Percentiles rank a stretch among this genome's conserved stretches.
These are phyloP conservation scores for Arabidopsis suecica DNA, from an alignment of 345 rosid species.

Conservation along the genomic window DNA sequence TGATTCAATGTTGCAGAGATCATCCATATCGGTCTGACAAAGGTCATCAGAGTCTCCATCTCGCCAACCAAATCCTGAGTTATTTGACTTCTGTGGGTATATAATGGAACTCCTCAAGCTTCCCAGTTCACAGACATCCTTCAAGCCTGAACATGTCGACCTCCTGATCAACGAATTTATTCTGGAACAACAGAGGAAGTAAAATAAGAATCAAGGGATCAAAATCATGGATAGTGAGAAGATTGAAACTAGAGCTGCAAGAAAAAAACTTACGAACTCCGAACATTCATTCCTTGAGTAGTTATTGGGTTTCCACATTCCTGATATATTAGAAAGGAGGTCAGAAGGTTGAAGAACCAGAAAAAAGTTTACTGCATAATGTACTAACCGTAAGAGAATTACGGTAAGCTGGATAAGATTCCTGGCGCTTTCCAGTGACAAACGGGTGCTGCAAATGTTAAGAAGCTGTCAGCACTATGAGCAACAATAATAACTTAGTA, in stretches of 20 bases:
- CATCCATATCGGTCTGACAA: slow-evolving; percentile 87
- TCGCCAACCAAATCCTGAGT: slow-evolving; percentile 53
- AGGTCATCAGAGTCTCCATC: slow-evolving; percentile 61
- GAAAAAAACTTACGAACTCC: slow-evolving; percentile 64
- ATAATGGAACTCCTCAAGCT: slow-evolving; percentile 61
- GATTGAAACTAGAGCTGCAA: slow-evolving; percentile 17
- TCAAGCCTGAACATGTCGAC: slow-evolving; percentile 74
- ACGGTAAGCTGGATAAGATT: slow-evolving; percentile 51
- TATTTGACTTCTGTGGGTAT: slow-evolving; percentile 52
- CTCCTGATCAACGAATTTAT: slow-evolving; percentile 58
- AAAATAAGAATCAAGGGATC: slow-evolving; percentile 14
- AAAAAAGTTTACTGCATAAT: slow-evolving; percentile 17
- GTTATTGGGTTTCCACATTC: slow-evolving; percentile 58
- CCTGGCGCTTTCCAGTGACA: slow-evolving; percentile 66
- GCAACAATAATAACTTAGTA: slow-evolving; percentile 22
- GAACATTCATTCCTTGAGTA: slow-evolving; percentile 52
- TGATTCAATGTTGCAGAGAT: slow-evolving; percentile 58
- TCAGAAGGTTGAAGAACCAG: slow-evolving; percentile 36
- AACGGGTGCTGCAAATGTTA: slow-evolving; percentile 77
- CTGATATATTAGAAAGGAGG: slow-evolving; percentile 49
- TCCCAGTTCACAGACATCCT: slow-evolving; percentile 74
- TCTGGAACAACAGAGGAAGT: slow-evolving; percentile 44
- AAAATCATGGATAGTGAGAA: slow-evolving; percentile 19
- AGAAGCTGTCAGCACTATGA: slow-evolving; percentile 31
- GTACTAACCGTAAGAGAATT: slow-evolving; percentile 61